Percentiles rank a stretch among this genome's conserved stretches.
Conservation (phyloP, 257 asterid species). For the Apocynum venetum region DNA sequence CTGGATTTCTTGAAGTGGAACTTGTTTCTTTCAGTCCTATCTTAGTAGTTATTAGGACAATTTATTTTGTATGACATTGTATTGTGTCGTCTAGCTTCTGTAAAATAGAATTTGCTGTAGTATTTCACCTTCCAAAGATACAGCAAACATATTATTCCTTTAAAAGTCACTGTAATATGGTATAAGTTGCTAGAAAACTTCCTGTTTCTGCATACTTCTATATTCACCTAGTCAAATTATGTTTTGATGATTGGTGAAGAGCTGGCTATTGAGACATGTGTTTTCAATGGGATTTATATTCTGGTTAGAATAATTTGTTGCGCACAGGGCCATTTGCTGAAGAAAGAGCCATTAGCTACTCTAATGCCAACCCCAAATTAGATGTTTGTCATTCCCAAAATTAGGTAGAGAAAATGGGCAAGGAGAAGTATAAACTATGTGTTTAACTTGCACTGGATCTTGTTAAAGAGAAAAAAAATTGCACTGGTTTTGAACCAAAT, state of each 20-base stretch:
- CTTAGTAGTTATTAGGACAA: slow-evolving; percentile 17
- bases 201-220: neutral
- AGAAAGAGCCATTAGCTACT: too few species aligned
- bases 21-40: slow-evolving; percentile 13
- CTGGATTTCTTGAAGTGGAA: slow-evolving; percentile 22
- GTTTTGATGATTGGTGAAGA: neutral
- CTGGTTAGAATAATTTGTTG: too few species aligned
- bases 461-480: too few species aligned
- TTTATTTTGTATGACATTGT: slow-evolving; percentile 18
- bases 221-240: neutral
- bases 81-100: slow-evolving; percentile 29
- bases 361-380: too few species aligned
- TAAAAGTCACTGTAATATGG: slow-evolving; percentile 4
- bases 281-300: neutral
- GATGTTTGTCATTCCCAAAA: too few species aligned
- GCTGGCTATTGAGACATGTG: neutral
- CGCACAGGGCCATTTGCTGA: too few species aligned
- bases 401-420: too few species aligned
- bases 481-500: too few species aligned
- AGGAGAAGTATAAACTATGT: too few species aligned
- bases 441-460: too few species aligned
- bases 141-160: neutral
- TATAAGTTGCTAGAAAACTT: neutral
- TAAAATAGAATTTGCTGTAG: slow-evolving; percentile 26
- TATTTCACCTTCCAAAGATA: slow-evolving; percentile 7